These are phyloP conservation scores for Rhizopus delemar DNA, from an alignment of 371 early-diverging fungal species.

Conservation along the genomic window DNA sequence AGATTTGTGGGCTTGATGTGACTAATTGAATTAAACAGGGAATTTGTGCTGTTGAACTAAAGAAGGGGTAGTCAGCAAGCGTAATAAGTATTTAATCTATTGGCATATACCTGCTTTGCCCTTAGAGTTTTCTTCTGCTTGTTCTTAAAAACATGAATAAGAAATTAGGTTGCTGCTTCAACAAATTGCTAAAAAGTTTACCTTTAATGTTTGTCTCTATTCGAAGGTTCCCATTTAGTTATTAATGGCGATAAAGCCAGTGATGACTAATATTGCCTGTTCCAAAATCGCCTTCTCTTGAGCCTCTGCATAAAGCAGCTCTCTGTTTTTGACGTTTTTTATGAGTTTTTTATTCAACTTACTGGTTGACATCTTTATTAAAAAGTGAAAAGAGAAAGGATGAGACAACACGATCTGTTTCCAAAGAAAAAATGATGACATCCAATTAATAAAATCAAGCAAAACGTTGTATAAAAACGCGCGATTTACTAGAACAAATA, in stretches of 20 bases:
- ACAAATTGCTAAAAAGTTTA: slow-evolving; percentile 1
- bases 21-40: slow-evolving; percentile 13
- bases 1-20: slow-evolving; percentile 12
- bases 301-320: slow-evolving; percentile 24
- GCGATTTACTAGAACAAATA: too few relatives aligned
- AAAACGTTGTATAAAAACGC: too few relatives aligned
- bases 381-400: slow-evolving; percentile 10
- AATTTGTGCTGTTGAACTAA: slow-evolving; percentile 15
- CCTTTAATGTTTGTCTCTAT: too few relatives aligned
- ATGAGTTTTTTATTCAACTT: slow-evolving; percentile 16
- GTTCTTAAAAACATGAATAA: slow-evolving; percentile 10
- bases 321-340: slow-evolving; percentile 19
- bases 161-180: slow-evolving; percentile 1
- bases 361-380: too few relatives aligned
- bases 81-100: slow-evolving; percentile 7
- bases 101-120: too few relatives aligned
- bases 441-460: too few relatives aligned
- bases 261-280: slow-evolving; percentile 9
- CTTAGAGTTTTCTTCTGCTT: not conserved
- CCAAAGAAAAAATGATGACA: too few relatives aligned
- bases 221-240: too few relatives aligned
- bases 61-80: slow-evolving; percentile 19
- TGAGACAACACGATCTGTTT: too few relatives aligned
- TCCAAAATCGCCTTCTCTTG: slow-evolving; percentile 16
- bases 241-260: not conserved